Conservation (phyloP, 306 rosid species). For the Canavalia ensiformis region DNA sequence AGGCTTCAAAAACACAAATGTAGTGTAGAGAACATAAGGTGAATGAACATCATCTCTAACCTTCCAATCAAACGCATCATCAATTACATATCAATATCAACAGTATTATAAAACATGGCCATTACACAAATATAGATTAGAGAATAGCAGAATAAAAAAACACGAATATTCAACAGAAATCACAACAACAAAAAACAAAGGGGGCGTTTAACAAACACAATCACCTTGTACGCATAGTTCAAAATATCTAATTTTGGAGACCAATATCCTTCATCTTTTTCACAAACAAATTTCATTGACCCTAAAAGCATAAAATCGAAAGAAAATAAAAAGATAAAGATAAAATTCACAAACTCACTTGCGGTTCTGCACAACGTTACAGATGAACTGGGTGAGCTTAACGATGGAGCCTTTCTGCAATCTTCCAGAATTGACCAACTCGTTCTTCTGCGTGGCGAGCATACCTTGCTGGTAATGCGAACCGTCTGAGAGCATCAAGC, state of each 20-base stretch:
- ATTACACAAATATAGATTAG: not conserved
- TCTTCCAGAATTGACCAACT: conserved; percentile 56
- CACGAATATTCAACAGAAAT: not conserved
- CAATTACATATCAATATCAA: not conserved
- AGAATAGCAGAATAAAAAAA: not conserved
- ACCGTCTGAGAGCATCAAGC: conserved; percentile 78
- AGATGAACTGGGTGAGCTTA: conserved; percentile 59
- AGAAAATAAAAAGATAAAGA: not conserved
- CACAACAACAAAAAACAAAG: not conserved
- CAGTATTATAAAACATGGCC: not conserved
- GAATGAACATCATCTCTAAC: not conserved
- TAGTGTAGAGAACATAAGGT: not conserved
- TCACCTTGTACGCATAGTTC: too few species aligned
- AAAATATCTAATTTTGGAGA: not conserved
- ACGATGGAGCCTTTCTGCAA: conserved; percentile 78
- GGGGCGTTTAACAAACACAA: not conserved
- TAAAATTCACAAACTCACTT: conserved; percentile 50
- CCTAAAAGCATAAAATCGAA: not conserved
- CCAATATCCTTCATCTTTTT: not conserved
- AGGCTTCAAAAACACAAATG: conserved; percentile 6
- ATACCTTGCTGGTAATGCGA: conserved; percentile 71
- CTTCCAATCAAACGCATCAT: not conserved
- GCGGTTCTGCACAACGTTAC: conserved; percentile 73
- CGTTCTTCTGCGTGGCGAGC: conserved; percentile 76
- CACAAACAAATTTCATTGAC: not conserved